These are phyloP conservation scores for Penicillium diatomitis DNA, from an alignment of 495 filamentous ascomycete genomes.

Conservation along the genomic window DNA sequence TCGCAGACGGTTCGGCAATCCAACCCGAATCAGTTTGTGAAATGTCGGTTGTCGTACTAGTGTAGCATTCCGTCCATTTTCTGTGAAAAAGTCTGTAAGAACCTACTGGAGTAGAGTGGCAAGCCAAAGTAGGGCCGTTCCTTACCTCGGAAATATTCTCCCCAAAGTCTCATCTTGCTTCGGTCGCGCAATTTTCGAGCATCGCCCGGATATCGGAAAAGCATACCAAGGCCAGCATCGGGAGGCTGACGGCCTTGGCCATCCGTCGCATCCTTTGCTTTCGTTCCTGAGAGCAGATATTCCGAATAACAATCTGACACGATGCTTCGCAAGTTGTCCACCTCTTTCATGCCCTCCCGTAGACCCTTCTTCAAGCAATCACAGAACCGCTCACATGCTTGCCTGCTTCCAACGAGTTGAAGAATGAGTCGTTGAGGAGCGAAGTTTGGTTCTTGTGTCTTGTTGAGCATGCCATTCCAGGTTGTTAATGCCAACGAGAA, in stretches of 20 bases:
- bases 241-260: conserved; percentile 57
- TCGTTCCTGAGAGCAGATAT: conserved; percentile 59
- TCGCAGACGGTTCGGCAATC: conserved; percentile 82
- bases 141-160: conserved; percentile 77
- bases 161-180: conserved; percentile 96
- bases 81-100: conserved; percentile 27
- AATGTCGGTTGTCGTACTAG: conserved; percentile 92
- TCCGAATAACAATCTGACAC: conserved; percentile 85
- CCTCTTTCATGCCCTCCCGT: conserved; percentile 73
- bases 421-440: conserved; percentile 75
- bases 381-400: conserved; percentile 89
- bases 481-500: conserved; percentile 92
- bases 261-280: conserved; percentile 21
- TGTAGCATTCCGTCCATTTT: conserved; percentile 90
- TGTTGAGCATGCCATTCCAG: conserved; percentile 66
- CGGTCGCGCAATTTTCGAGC: conserved; percentile 88
- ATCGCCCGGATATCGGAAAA: conserved; percentile 94
- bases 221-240: conserved; percentile 84
- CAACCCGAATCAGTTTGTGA: conserved; percentile 92
- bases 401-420: conserved; percentile 79
- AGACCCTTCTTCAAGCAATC: conserved; percentile 87
- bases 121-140: neutral
- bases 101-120: neutral
- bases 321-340: conserved; percentile 69
- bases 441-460: conserved; percentile 47